Conservation (phyloP, 1,284 basidiomycete species). For the Malassezia sympodialis region DNA sequence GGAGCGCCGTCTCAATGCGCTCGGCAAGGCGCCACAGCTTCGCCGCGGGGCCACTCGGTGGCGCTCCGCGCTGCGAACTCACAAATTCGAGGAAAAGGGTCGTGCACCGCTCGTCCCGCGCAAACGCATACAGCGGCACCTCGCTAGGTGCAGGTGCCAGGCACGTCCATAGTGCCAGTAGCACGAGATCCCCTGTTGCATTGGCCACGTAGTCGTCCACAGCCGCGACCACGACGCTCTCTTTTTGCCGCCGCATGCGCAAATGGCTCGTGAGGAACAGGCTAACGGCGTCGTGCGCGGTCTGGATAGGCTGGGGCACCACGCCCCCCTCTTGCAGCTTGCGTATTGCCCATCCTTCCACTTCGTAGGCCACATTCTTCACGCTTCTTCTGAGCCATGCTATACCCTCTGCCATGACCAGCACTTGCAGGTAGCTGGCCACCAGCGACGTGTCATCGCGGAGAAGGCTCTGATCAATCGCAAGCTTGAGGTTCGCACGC, state of each 20-base stretch:
- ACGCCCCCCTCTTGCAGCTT: background rate
- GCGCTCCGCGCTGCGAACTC: background rate
- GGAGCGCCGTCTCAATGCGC: slow-evolving; percentile 1
- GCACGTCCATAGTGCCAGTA: slow-evolving; percentile 35
- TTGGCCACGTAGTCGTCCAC: slow-evolving; percentile 43
- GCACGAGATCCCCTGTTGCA: slow-evolving; percentile 35
- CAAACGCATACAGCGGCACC: slow-evolving; percentile 14
- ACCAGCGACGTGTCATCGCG: slow-evolving; percentile 35
- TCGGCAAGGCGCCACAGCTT: slow-evolving; percentile 1
- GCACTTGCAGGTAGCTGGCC: slow-evolving; percentile 35
- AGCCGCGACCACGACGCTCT: slow-evolving; percentile 21
- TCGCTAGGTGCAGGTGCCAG: background rate
- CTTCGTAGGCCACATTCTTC: slow-evolving; percentile 4
- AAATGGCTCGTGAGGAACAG: slow-evolving; percentile 30
- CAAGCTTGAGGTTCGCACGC: slow-evolving; percentile 39
- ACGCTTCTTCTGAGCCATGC: slow-evolving; percentile 6
- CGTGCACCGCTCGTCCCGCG: slow-evolving; percentile 13
- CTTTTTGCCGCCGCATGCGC: slow-evolving; percentile 7
- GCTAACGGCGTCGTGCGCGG: slow-evolving; percentile 23
- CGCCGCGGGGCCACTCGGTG: background rate
- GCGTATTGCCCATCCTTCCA: background rate
- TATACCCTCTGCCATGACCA: slow-evolving; percentile 15
- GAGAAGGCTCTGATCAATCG: slow-evolving; percentile 36
- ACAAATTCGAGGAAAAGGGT: background rate
- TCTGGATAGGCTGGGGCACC: slow-evolving; percentile 18